phyloP scores from a whole-genome alignment of 2,329 filamentous ascomycete genomes.

The Trichoderma lentiforme region DNA sequence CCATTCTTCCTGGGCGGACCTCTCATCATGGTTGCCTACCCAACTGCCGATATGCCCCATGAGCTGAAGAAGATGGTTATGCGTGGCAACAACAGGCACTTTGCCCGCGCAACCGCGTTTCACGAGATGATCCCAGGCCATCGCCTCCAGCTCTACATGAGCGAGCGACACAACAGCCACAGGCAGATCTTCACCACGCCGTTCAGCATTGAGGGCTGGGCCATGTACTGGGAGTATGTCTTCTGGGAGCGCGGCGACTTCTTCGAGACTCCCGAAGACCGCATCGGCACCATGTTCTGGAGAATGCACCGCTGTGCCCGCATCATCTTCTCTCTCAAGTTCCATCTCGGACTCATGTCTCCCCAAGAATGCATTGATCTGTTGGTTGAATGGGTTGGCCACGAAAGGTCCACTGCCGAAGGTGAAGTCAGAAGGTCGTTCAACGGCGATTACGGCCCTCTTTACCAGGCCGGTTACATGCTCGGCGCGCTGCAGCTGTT shows the following conservation, averaged over 20 bases:
- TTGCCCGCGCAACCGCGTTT: slow-evolving; percentile 57
- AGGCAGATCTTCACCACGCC: slow-evolving; percentile 53
- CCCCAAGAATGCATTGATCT: slow-evolving; percentile 55
- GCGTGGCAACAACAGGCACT: slow-evolving; percentile 57
- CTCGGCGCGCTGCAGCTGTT: slow-evolving; percentile 56
- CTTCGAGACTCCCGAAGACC: slow-evolving; percentile 47
- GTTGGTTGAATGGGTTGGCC: slow-evolving; percentile 54
- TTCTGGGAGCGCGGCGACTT: slow-evolving; percentile 55
- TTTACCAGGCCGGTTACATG: slow-evolving; percentile 61
- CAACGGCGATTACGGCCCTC: slow-evolving; percentile 52
- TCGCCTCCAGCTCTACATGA: slow-evolving; percentile 51
- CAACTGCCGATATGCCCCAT: slow-evolving; percentile 50
- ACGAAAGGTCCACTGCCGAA: slow-evolving; percentile 58
- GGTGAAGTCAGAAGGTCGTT: slow-evolving; percentile 58
- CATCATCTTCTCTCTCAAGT: slow-evolving; percentile 56
- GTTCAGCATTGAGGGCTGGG: slow-evolving; percentile 60
- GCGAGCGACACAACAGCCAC: slow-evolving; percentile 45
- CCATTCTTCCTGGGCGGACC: slow-evolving; percentile 59
- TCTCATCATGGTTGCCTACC: slow-evolving; percentile 54
- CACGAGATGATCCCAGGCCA: slow-evolving; percentile 61
- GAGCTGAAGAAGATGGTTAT: slow-evolving; percentile 57
- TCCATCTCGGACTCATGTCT: slow-evolving; percentile 54
- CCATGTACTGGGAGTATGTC: slow-evolving; percentile 60
- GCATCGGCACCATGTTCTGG: slow-evolving; percentile 59
- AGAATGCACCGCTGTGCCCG: slow-evolving; percentile 59